Conservation (phyloP, 441 rosid species). For the Syzygium malaccense region DNA sequence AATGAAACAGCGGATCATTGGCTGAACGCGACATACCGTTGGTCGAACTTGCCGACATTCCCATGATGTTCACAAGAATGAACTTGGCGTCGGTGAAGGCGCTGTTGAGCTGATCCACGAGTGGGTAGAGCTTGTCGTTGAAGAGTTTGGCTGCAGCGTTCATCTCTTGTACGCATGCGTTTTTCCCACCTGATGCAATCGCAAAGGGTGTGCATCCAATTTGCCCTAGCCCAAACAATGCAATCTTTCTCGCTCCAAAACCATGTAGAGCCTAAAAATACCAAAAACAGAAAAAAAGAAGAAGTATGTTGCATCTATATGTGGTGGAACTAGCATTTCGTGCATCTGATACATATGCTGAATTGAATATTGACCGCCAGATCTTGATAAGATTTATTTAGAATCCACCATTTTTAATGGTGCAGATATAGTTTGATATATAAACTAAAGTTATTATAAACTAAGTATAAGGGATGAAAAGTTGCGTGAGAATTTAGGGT, state of each 20-base stretch:
- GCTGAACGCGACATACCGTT: not conserved
- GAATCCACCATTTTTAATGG: not conserved
- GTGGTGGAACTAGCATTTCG: not conserved
- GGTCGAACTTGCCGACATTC: not conserved
- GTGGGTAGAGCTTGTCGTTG: not conserved
- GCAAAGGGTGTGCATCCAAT: not conserved
- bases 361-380: not conserved
- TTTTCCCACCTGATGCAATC: not conserved
- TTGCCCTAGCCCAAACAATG: not conserved
- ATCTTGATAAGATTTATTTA: too few relatives aligned
- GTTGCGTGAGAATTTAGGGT: not conserved
- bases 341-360: not conserved
- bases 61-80: not conserved
- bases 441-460: not conserved
- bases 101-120: not conserved
- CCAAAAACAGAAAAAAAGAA: not conserved
- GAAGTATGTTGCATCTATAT: not conserved
- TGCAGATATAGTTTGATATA: not conserved
- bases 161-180: not conserved
- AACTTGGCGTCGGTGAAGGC: not conserved
- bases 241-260: constrained; percentile 42
- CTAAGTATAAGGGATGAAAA: not conserved
- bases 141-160: not conserved
- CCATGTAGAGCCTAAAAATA: constrained; percentile 26
- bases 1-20: not conserved